Percentiles rank a stretch among this genome's conserved stretches.
These are phyloP conservation scores for Stagonosporopsis cucurbitacearum DNA, from an alignment of 2,329 filamentous ascomycete genomes.

Conservation along the genomic window DNA sequence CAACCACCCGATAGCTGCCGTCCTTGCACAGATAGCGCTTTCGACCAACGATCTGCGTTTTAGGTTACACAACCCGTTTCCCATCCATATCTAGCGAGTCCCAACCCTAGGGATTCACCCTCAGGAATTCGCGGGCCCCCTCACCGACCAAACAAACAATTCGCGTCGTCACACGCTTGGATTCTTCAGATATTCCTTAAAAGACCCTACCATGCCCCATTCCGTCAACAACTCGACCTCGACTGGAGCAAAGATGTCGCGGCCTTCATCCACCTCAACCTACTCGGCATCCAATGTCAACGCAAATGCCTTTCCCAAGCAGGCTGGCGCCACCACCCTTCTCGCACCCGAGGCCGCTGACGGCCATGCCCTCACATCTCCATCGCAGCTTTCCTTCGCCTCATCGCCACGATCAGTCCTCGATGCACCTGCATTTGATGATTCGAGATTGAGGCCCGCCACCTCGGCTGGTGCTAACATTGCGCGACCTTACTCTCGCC, in stretches of 20 bases:
- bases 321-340: conserved; percentile 41
- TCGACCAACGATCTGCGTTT: conserved; percentile 21
- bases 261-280: conserved; percentile 45
- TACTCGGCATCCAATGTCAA: conserved; percentile 32
- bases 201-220: conserved; percentile 42
- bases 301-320: conserved; percentile 42
- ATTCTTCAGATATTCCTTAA: conserved; percentile 21
- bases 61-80: conserved; percentile 30
- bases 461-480: conserved; percentile 13
- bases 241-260: conserved; percentile 45
- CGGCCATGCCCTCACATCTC: conserved; percentile 44
- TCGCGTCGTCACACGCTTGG: conserved; percentile 12
- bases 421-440: conserved; percentile 21
- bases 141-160: conserved; percentile 30
- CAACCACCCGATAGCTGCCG: conserved; percentile 15
- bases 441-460: conserved; percentile 22
- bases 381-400: conserved; percentile 48
- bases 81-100: conserved; percentile 36
- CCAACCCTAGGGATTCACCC: conserved; percentile 24
- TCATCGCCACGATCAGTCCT: conserved; percentile 42
- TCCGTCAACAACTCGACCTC: conserved; percentile 42
- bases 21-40: conserved; percentile 21
- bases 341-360: conserved; percentile 33
- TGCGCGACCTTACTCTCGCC: conserved; percentile 29
- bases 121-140: conserved; percentile 35